These are phyloP conservation scores for Nicotiana tomentosiformis DNA, from an alignment of 257 asterid species.

Conservation along the genomic window DNA sequence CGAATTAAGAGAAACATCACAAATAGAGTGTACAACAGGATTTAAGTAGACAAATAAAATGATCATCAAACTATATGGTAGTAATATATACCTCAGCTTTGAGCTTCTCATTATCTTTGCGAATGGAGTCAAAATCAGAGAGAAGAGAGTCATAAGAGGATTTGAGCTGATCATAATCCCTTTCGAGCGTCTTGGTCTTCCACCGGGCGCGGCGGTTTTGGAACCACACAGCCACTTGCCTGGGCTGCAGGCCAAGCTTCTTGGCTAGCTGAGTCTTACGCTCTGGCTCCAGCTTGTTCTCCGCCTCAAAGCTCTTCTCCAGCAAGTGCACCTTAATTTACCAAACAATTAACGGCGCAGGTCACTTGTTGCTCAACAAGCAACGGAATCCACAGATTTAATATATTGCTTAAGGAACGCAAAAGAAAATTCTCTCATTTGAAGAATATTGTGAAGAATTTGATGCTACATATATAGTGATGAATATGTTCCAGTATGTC, in stretches of 20 bases:
- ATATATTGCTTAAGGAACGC: background rate
- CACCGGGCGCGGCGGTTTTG: slow-evolving; percentile 99
- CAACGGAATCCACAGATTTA: background rate
- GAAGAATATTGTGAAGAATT: background rate
- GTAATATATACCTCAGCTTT: slow-evolving; percentile 64
- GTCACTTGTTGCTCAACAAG: background rate
- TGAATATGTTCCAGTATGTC: background rate
- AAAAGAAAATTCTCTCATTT: background rate
- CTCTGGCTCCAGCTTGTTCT: slow-evolving; percentile 98
- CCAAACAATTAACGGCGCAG: background rate
- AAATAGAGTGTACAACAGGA: background rate
- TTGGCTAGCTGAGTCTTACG: slow-evolving; percentile 85
- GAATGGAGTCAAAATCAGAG: slow-evolving; percentile 60
- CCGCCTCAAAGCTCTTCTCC: slow-evolving; percentile 93
- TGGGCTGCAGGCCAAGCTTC: slow-evolving; percentile 87
- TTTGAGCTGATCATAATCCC: slow-evolving; percentile 82
- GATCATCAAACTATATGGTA: background rate
- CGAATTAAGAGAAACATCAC: background rate
- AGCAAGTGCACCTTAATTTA: slow-evolving; percentile 69
- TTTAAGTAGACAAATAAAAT: background rate
- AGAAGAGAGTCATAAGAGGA: slow-evolving; percentile 79
- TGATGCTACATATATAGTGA: background rate
- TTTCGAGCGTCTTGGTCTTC: slow-evolving; percentile 95
- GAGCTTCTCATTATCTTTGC: slow-evolving; percentile 79
- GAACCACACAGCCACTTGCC: slow-evolving; percentile 99